Conservation (phyloP, 805 yeast genomes). For the Sugiyamaella boreocaroliniensis region DNA sequence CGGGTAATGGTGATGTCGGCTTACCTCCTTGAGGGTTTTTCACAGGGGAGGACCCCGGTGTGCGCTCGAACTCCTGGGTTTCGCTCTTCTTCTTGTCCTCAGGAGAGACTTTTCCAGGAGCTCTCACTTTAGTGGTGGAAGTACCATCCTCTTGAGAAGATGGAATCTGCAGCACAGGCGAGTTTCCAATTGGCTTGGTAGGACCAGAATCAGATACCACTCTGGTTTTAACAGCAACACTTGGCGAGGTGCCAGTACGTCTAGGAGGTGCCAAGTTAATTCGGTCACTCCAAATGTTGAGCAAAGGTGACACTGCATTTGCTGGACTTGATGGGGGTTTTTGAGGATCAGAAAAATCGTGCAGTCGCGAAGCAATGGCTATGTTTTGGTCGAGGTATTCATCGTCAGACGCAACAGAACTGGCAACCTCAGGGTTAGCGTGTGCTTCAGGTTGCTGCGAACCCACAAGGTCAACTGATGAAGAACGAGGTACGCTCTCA, state of each 20-base stretch:
- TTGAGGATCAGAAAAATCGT: conserved; percentile 3
- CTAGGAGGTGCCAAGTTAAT: conserved; percentile 2
- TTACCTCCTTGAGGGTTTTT: not conserved
- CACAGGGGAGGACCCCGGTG: not conserved
- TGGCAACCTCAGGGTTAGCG: not conserved
- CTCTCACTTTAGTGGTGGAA: not conserved
- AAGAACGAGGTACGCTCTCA: not conserved
- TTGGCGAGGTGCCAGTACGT: not conserved
- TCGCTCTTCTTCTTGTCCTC: not conserved
- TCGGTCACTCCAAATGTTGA: not conserved
- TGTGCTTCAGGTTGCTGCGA: not conserved
- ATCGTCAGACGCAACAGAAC: not conserved
- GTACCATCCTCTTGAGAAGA: not conserved
- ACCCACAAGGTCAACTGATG: not conserved
- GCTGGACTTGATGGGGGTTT: conserved; percentile 4
- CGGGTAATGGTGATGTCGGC: not conserved
- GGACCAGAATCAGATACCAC: not conserved
- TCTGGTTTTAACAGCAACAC: not conserved
- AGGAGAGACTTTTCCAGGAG: not conserved
- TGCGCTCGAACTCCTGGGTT: not conserved
- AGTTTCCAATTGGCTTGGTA: not conserved
- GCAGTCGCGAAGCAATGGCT: not conserved
- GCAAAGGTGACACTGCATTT: not conserved
- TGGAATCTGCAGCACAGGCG: not conserved
- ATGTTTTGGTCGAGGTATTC: not conserved